phyloP scores from a whole-genome alignment of 2,329 filamentous ascomycete species.

The Aspergillus fumigatus region DNA sequence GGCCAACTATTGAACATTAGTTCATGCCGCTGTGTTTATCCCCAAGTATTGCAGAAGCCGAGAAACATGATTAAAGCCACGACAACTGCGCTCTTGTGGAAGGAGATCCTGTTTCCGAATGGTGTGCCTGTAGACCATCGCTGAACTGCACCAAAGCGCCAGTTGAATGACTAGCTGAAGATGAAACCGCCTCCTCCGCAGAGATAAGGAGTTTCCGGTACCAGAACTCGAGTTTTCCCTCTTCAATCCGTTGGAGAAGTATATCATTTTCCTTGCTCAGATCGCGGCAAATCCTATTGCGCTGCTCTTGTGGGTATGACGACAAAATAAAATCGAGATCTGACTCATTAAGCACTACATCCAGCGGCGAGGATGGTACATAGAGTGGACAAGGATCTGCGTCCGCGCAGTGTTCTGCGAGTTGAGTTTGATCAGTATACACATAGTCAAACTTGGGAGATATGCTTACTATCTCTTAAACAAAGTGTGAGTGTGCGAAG shows the following conservation, averaged over 20 bases:
- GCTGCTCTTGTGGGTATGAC: conserved; percentile 58
- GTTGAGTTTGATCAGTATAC: conserved; percentile 7
- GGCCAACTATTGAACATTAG: background rate
- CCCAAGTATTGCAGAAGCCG: background rate
- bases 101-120: conserved; percentile 1
- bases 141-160: background rate
- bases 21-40: background rate
- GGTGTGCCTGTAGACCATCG: background rate
- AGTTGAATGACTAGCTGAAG: background rate
- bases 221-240: conserved; percentile 68
- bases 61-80: background rate
- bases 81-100: background rate
- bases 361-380: conserved; percentile 22
- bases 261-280: conserved; percentile 68
- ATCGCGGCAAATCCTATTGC: conserved; percentile 64
- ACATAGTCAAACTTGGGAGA: background rate
- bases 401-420: conserved; percentile 14
- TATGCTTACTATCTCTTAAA: conserved; percentile 45
- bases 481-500: conserved; percentile 64
- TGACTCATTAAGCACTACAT: conserved; percentile 25
- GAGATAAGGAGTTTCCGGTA: conserved; percentile 35
- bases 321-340: conserved; percentile 48
- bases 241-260: conserved; percentile 61
- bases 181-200: conserved; percentile 11
- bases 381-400: conserved; percentile 17